Conservation (phyloP, 1,284 basidiomycete genomes). For the Heterobasidion occidentale region DNA sequence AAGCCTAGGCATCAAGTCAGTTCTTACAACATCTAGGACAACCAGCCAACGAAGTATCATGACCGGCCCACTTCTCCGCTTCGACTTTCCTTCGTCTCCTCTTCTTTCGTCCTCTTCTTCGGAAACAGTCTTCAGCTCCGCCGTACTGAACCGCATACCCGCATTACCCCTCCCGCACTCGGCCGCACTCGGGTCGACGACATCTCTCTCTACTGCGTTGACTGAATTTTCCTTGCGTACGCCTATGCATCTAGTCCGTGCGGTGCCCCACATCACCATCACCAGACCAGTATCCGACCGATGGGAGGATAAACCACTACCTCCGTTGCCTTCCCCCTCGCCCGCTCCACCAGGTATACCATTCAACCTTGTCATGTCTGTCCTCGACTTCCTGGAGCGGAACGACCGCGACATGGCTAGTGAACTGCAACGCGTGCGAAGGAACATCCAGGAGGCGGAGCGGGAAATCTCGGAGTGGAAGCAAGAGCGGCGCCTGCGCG, state of each 20-base stretch:
- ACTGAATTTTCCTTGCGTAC: not conserved
- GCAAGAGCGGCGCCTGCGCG: slow-evolving; percentile 18
- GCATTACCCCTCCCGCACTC: not conserved
- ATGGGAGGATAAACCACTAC: not conserved
- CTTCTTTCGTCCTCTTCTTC: slow-evolving; percentile 19
- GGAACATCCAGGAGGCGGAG: slow-evolving; percentile 28
- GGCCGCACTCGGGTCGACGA: not conserved
- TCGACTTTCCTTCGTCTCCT: slow-evolving; percentile 22
- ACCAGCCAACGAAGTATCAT: not conserved
- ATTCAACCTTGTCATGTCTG: slow-evolving; percentile 22
- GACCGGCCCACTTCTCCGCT: slow-evolving; percentile 11
- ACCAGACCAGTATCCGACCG: slow-evolving; percentile 7
- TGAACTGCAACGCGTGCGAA: slow-evolving; percentile 30
- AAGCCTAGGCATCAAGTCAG: not conserved
- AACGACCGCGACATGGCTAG: slow-evolving; percentile 29
- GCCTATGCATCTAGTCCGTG: not conserved
- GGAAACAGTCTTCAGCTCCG: slow-evolving; percentile 15
- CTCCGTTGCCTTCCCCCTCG: slow-evolving; percentile 8
- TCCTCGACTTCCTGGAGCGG: slow-evolving; percentile 28
- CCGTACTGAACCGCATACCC: slow-evolving; percentile 8
- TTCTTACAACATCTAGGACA: not conserved
- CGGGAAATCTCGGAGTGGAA: slow-evolving; percentile 21
- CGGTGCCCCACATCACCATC: slow-evolving; percentile 10
- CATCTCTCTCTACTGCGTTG: not conserved
- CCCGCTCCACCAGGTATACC: slow-evolving; percentile 12